Conservation (phyloP, 2,329 filamentous ascomycete species). For the Aaosphaeria pasadenensis region DNA sequence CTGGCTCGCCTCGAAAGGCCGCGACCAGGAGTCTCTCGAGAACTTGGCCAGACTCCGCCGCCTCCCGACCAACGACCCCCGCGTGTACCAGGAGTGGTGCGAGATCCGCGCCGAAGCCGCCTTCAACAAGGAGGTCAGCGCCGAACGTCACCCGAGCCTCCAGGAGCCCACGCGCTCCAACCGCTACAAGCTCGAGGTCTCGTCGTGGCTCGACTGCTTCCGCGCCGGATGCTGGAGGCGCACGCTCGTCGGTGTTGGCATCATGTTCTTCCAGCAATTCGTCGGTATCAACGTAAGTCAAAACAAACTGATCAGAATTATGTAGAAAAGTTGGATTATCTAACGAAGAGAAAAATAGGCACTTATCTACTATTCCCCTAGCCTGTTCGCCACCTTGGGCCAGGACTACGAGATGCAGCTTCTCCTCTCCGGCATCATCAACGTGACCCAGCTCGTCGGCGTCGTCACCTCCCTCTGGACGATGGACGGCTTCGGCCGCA, state of each 20-base stretch:
- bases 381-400: constrained; percentile 59
- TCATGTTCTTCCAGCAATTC: constrained; percentile 47
- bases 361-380: constrained; percentile 60
- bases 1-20: constrained; percentile 47
- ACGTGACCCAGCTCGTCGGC: constrained; percentile 42
- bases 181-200: constrained; percentile 44
- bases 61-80: constrained; percentile 47
- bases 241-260: constrained; percentile 39
- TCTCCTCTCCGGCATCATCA: constrained; percentile 66
- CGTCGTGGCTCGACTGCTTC: constrained; percentile 49
- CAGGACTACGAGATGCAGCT: constrained; percentile 53
- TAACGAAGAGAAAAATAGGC: constrained; percentile 14
- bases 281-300: constrained; percentile 13
- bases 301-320: not conserved
- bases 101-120: constrained; percentile 54
- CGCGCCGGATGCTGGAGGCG: constrained; percentile 43
- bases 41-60: constrained; percentile 50
- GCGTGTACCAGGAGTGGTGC: constrained; percentile 52
- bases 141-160: constrained; percentile 35
- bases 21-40: constrained; percentile 47
- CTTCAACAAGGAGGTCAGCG: constrained; percentile 48
- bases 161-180: constrained; percentile 28
- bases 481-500: constrained; percentile 43
- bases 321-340: too few species aligned
- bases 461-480: constrained; percentile 41